Base-by-base conservation (phyloP, 2,329 filamentous ascomycete genomes). In the Fusarium buharicum region DNA sequence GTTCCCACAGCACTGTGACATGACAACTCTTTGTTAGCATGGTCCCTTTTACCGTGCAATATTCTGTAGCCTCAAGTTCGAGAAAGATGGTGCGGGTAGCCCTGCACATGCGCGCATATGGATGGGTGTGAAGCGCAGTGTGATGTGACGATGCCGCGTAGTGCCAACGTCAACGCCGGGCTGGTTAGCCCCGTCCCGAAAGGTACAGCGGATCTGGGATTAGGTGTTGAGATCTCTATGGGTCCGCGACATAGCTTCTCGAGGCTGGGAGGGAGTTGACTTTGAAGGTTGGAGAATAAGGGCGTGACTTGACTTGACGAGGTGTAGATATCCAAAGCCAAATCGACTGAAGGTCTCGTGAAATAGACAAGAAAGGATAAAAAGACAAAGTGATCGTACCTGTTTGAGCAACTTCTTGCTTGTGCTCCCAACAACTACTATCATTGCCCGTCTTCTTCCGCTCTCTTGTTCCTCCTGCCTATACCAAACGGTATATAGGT, bases 321-420 rank as follows among this genome's bases (percentile, higher is more conserved):
- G 20, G 20, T n/a, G 11, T 20, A 38, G 34, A 55, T 34, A 7
- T 6, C 5, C 31, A 50, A 40, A 45, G 20, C 20, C 24, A 45
- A 40, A 13, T 31, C 12, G 12, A 52, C 12, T 3, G 27, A 31
- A 40, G 20, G 30, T 10, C 6, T 22, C 12, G 13, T n/a, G 13
- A 11, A n/a, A 17, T n/a, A 10, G 6, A 14, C 20, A 18, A 28
- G 31, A 33, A 4, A 27, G 30, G 9, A 20, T 47, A 43, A 22
- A 13, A 20, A 24, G 7, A 30, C 2, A 34, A 37, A 48, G 18
- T 18, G n/a, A 9, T 39, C 51, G 24, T 61, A 66, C 62, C 62
- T 66, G 41, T 59, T 63, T 47, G 45, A 49, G 39, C 36, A 59
- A 62, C 40, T 57, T 51, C 49, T 24, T 59, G n/a, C 53, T 39